Evolutionary conservation across 495 filamentous ascomycete species (phyloP).

Genomic region (Sordaria brevicollis): DNA sequence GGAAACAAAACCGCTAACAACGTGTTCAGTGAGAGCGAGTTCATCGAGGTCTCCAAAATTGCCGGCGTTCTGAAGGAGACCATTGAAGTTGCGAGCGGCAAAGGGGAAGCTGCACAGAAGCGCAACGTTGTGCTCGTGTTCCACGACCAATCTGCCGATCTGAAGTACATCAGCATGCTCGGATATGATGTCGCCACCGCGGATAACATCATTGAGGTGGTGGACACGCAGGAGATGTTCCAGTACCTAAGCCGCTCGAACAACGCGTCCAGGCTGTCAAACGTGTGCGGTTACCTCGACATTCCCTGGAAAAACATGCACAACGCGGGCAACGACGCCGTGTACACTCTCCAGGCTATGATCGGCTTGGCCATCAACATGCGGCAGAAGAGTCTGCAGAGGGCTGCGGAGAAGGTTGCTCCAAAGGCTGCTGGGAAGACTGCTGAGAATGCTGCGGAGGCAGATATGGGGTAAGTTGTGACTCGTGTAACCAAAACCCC

Average conservation of each 20-base stretch:
- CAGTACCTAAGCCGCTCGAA: conserved; percentile 40
- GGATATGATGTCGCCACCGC: conserved; percentile 48
- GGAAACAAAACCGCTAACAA: conserved; percentile 14
- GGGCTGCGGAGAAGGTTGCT: not conserved
- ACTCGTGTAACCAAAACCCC: not conserved
- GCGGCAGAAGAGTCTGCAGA: conserved; percentile 6
- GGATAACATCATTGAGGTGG: conserved; percentile 45
- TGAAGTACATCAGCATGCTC: conserved; percentile 50
- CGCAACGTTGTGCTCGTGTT: conserved; percentile 71
- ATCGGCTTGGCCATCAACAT: conserved; percentile 51
- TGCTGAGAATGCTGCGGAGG: not conserved
- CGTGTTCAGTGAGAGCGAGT: conserved; percentile 22
- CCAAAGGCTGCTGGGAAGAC: too few species aligned
- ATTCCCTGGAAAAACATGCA: conserved; percentile 59
- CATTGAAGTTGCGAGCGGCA: conserved; percentile 11
- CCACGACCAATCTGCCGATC: conserved; percentile 57
- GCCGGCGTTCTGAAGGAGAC: conserved; percentile 10
- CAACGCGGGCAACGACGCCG: conserved; percentile 93
- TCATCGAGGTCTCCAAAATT: conserved; percentile 11
- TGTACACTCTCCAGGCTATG: conserved; percentile 70
- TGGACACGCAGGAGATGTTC: conserved; percentile 65
- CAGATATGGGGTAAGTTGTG: not conserved
- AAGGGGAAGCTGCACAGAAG: conserved; percentile 10
- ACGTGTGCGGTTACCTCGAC: conserved; percentile 52
- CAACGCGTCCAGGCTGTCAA: conserved; percentile 44